Conservation (phyloP, 2,329 filamentous ascomycete genomes). For the Onygenales sp. region DNA sequence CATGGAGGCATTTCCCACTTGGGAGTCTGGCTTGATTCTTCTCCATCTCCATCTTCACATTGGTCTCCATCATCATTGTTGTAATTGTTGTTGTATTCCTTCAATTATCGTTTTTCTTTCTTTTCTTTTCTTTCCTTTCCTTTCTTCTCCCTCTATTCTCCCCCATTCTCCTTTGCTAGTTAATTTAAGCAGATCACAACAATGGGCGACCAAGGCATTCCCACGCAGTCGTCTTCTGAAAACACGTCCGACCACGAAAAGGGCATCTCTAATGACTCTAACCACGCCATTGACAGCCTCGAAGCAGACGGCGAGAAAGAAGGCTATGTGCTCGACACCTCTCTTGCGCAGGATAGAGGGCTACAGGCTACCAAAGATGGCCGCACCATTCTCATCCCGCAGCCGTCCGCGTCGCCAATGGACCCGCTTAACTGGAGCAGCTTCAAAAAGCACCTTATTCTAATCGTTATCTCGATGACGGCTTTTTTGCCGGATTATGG, state of each 20-base stretch:
- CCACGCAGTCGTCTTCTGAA: neutral
- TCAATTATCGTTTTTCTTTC: neutral
- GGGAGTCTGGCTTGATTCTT: too few species aligned
- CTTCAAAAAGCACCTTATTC: constrained; percentile 24
- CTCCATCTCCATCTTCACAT: neutral
- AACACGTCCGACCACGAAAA: neutral
- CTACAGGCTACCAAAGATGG: constrained; percentile 26
- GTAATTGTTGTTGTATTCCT: neutral
- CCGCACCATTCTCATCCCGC: constrained; percentile 27
- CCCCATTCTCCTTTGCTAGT: neutral
- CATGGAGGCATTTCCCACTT: too few species aligned
- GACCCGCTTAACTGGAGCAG: constrained; percentile 30
- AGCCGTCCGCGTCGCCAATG: constrained; percentile 26
- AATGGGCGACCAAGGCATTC: neutral
- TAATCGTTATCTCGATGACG: constrained; percentile 29
- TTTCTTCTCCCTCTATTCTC: neutral
- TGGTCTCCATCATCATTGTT: neutral
- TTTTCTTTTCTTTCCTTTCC: neutral
- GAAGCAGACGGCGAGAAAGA: constrained; percentile 7
- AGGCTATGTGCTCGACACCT: constrained; percentile 25
- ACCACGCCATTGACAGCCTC: neutral
- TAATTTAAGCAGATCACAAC: neutral
- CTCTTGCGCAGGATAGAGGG: constrained; percentile 10
- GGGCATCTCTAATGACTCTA: neutral
- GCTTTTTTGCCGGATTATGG: constrained; percentile 35